Evolutionary conservation across 352 stramenopile genomes (phyloP).

Genomic region (Pythium chondricola): DNA sequence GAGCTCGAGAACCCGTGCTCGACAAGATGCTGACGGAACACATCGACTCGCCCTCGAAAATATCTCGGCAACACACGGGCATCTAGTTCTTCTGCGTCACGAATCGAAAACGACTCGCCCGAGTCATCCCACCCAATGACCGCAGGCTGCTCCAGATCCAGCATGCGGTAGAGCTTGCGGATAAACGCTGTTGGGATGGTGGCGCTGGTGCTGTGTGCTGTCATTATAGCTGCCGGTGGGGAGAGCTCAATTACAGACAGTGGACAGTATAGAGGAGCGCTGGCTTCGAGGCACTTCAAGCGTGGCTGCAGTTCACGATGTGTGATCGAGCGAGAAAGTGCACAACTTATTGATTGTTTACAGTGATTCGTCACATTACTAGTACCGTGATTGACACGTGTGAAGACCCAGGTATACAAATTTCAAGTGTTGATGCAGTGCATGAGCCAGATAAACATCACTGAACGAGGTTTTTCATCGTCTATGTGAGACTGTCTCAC

Average conservation of each 20-base stretch:
- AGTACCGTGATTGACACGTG: too few species aligned
- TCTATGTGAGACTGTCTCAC: not conserved
- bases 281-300: not conserved
- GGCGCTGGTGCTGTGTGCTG: conserved; percentile 12
- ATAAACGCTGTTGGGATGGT: conserved; percentile 70
- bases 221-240: too few species aligned
- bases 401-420: too few species aligned
- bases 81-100: conserved; percentile 46
- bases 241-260: too few species aligned
- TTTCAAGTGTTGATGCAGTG: conserved; percentile 4
- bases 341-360: conserved; percentile 11
- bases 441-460: conserved; percentile 3
- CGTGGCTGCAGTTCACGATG: conserved; percentile 1
- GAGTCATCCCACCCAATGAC: conserved; percentile 51
- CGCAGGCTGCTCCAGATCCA: conserved; percentile 51
- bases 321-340: conserved; percentile 12
- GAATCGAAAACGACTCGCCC: conserved; percentile 53
- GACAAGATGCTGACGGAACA: conserved; percentile 65
- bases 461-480: conserved; percentile 8
- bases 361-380: too few species aligned
- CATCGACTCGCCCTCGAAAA: conserved; percentile 51
- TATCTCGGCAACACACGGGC: conserved; percentile 48
- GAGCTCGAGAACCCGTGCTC: conserved; percentile 47
- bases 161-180: conserved; percentile 76
- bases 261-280: too few species aligned